These are phyloP conservation scores for Candida glucosophila DNA, from an alignment of 1,139 yeast genomes.

Conservation along the genomic window DNA sequence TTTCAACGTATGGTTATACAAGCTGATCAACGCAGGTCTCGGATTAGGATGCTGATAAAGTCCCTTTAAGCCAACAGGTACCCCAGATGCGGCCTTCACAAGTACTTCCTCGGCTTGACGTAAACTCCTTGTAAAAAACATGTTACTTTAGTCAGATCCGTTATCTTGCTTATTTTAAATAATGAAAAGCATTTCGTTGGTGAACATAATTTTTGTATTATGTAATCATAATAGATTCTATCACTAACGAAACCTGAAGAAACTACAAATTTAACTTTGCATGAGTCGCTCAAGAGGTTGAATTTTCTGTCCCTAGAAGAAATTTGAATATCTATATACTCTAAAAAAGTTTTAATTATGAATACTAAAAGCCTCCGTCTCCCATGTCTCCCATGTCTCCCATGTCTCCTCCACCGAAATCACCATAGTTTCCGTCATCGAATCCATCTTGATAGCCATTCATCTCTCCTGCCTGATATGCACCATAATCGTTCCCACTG, in stretches of 20 bases:
- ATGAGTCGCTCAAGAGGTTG: no score
- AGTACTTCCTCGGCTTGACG: constrained; percentile 52
- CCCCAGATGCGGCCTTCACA: constrained; percentile 58
- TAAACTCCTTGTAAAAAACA: constrained; percentile 39
- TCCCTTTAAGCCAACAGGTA: constrained; percentile 78
- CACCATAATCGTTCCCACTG: constrained; percentile 16
- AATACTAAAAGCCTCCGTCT: constrained; percentile 10
- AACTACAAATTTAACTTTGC: no score
- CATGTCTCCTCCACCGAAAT: constrained; percentile 17
- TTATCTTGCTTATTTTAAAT: no score
- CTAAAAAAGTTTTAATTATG: no score
- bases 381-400: constrained; percentile 15
- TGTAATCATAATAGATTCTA: no score
- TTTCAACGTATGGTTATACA: constrained; percentile 62
- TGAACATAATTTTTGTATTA: no score
- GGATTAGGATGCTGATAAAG: constrained; percentile 77
- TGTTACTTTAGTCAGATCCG: no score
- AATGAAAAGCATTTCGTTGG: no score
- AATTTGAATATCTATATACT: no score
- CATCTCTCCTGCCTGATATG: constrained; percentile 12
- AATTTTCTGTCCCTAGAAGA: no score
- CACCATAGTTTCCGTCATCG: constrained; percentile 21
- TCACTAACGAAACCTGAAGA: no score
- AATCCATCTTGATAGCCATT: constrained; percentile 26
- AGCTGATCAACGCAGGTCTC: constrained; percentile 64